Evolutionary conservation across 73 alveolate genomes (phyloP), one percentile per base, ranked within the genome.

Genomic region (Paramecium octaurelia): DNA sequence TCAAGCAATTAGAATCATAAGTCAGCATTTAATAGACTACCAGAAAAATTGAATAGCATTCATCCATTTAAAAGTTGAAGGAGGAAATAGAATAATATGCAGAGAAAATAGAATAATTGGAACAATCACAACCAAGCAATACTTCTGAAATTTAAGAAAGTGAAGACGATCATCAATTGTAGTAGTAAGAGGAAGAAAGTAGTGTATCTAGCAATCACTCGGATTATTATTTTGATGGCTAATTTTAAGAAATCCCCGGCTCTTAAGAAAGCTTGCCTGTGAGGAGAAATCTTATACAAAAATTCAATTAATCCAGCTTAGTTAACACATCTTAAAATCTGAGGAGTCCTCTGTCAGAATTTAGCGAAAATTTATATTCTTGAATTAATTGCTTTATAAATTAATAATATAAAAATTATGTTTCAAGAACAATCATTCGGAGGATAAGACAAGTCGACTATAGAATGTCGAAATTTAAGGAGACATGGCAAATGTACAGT

Each of bases 1-100:
- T 97, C 23, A 95, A 91, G 21, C 20, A 70, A 23, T 92, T 98
- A 23, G 97, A 97, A 38, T 43, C 94, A 50, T 75, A 93, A 23
- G 93, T 92, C 34, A 73, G 35, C 59, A 48, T 93, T 71, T 85
- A 94, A 42, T 90, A 92, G 24, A 92, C 86, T 43, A 92, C 68
- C 23, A 75, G 93, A 31, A 95, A 93, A 58, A 91, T 40, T 86
- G 95, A 57, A 40, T 34, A 86, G 20, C 23, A 86, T 18, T 58
- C 86, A 6, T 86, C 93, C 24, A 36, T 86, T 29, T 35, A 86
- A 58, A 86, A 86, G 60, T 40, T 92, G 12, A 68, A 43, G 86
- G 59, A 91, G 35, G 92, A 38, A n/a, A 80, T 57, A 23, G 92
- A 64, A 54, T 35, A 44, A 88, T 86, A 77, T 57, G 86, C 94